These are phyloP conservation scores for Bertia moriformis DNA, from an alignment of 2,329 filamentous ascomycete species.

Conservation along the genomic window DNA sequence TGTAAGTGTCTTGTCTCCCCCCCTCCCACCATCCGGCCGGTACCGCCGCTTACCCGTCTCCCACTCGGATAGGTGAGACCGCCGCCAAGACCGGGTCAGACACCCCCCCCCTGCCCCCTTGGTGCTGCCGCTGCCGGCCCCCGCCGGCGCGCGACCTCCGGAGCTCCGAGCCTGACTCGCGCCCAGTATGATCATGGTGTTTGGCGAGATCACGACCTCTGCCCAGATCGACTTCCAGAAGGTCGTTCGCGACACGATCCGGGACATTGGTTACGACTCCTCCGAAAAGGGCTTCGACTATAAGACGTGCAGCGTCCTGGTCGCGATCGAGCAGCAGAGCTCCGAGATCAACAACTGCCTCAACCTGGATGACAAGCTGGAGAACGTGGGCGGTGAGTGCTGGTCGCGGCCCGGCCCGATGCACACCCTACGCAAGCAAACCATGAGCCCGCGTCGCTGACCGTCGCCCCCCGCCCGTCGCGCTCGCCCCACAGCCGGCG, in stretches of 20 bases:
- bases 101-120: too few species aligned
- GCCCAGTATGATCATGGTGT: conserved; percentile 97
- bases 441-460: too few species aligned
- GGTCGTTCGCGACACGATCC: conserved; percentile 83
- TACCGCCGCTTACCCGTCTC: too few species aligned
- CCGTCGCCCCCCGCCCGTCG: too few species aligned
- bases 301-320: conserved; percentile 97
- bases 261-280: conserved; percentile 97
- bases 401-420: too few species aligned
- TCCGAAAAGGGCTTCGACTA: conserved; percentile 98
- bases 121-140: too few species aligned
- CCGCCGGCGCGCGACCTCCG: neutral
- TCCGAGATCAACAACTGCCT: conserved; percentile 98
- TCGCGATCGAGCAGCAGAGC: conserved; percentile 98
- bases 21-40: too few species aligned
- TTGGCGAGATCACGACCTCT: conserved; percentile 97
- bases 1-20: too few species aligned
- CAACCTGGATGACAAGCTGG: conserved; percentile 91
- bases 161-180: too few species aligned
- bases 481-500: too few species aligned
- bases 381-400: conserved; percentile 95
- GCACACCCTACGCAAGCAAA: too few species aligned
- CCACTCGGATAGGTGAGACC: conserved; percentile 96
- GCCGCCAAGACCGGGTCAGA: conserved; percentile 99
- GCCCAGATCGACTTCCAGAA: conserved; percentile 94